Evolutionary conservation across 164 flowering plant species (phyloP).

Genomic region (Berberis thunbergii): DNA sequence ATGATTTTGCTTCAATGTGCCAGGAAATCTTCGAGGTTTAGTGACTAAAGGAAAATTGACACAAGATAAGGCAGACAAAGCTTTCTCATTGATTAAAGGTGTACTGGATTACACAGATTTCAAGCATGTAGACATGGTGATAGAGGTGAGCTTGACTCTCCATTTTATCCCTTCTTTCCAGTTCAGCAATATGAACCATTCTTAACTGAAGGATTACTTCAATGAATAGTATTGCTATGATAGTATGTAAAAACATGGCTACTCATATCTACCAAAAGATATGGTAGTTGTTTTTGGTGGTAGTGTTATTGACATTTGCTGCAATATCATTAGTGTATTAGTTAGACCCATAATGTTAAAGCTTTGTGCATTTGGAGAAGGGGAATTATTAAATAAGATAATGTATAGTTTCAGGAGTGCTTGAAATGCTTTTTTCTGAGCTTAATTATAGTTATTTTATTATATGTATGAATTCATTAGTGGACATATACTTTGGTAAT

Average conservation of each 20-base stretch:
- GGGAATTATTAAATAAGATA: no score
- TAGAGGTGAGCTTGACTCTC: constrained; percentile 51
- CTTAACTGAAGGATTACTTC: neutral
- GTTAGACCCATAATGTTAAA: neutral
- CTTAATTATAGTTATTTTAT: neutral
- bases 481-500: neutral
- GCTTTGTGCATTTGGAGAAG: neutral
- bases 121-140: constrained; percentile 89
- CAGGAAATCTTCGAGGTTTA: constrained; percentile 68
- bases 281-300: no score
- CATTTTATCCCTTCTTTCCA: neutral
- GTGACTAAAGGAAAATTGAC: constrained; percentile 60
- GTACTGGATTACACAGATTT: constrained; percentile 84
- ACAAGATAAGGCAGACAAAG: constrained; percentile 53
- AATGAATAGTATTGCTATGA: no score
- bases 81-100: constrained; percentile 69
- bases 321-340: no score
- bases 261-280: no score
- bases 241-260: no score
- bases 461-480: neutral
- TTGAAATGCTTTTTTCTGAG: neutral
- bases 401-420: no score
- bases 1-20: constrained; percentile 1
- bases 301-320: no score
- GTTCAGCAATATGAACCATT: neutral